A percentile compares a stretch with the other conserved stretches of the same genome.
These are phyloP conservation scores for Ascochyta lentis DNA, from an alignment of 2,329 filamentous ascomycete species.

Conservation along the genomic window DNA sequence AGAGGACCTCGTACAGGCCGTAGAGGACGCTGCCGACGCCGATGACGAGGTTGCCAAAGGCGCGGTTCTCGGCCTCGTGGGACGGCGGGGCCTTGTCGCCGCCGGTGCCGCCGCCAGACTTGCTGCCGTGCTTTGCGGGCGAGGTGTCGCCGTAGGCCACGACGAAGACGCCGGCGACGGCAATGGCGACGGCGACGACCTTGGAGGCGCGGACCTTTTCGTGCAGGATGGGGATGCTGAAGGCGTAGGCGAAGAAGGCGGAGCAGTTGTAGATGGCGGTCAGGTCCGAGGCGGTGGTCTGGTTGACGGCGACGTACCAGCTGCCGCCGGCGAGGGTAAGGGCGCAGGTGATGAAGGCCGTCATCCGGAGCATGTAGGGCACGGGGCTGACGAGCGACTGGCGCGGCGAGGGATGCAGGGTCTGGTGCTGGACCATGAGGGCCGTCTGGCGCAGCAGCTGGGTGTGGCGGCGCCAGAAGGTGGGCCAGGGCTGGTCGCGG, in stretches of 20 bases:
- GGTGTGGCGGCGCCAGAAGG: slow-evolving; percentile 82
- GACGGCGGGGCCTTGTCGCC: slow-evolving; percentile 55
- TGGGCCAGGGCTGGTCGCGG: slow-evolving; percentile 76
- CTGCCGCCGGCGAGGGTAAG: slow-evolving; percentile 89
- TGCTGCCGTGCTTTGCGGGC: slow-evolving; percentile 61
- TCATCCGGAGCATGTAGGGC: slow-evolving; percentile 79
- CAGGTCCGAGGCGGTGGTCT: slow-evolving; percentile 91
- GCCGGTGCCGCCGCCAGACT: slow-evolving; percentile 62
- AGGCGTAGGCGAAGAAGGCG: slow-evolving; percentile 97
- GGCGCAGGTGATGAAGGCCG: slow-evolving; percentile 80
- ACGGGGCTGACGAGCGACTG: slow-evolving; percentile 61
- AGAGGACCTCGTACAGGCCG: slow-evolving; percentile 95
- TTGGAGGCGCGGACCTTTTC: slow-evolving; percentile 87
- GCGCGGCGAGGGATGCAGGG: slow-evolving; percentile 67
- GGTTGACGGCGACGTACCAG: slow-evolving; percentile 94
- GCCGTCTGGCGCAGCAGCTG: slow-evolving; percentile 69
- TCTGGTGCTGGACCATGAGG: slow-evolving; percentile 85
- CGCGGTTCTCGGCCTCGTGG: slow-evolving; percentile 68
- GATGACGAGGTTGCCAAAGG: slow-evolving; percentile 90
- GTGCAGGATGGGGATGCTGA: slow-evolving; percentile 86
- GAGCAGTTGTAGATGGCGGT: slow-evolving; percentile 99
- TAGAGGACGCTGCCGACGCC: slow-evolving; percentile 90
- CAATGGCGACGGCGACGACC: slow-evolving; percentile 82
- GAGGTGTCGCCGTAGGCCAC: slow-evolving; percentile 86
- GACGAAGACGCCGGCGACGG: slow-evolving; percentile 88